Base-by-base conservation (phyloP, 2,329 filamentous ascomycete species). In the Tolypocladium nubicola region DNA sequence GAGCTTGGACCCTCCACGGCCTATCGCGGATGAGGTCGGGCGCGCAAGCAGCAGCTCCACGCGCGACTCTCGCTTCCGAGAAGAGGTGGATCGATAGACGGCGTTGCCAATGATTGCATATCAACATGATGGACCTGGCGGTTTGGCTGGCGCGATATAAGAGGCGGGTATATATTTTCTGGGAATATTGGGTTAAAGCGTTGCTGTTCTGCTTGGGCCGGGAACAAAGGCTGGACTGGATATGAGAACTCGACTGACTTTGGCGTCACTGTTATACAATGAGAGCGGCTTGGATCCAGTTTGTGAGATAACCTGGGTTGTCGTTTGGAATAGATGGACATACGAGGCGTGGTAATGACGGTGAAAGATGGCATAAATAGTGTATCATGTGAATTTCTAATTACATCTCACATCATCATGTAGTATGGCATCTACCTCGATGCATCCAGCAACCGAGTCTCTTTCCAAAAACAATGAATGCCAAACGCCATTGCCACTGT, bases 11-110 rank as follows among this genome's bases (percentile, higher is more conserved):
- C 71, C 76, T 10, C 77, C 76, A 1, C 65, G 66, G 14, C 68
- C 65, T 1, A 68, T 77, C 9, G 64, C 62, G 39, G 72, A 73
- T 14, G 62, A 66, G 19, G 65, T 63, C 0, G 61, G 61, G 23
- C 67, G 69, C n/a, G 71, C 73, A 53, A 75, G 75, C 52, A 74
- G 74, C 55, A 85, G 81, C 66, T 81, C 82, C 0, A 76, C 71
- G 5, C 72, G 83, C 56, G 80, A 81, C 60, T 83, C 83, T 43
- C 79, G 75, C 62, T 87, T 87, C 62, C 74, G 73, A 53, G 84
- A 87, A 70, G 78, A 80, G 60, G 76, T 85, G 57, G 66, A 71
- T 49, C 63, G 60, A 38, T 70, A 60, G 68, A 40, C 23, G 16
- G 40, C n/a, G 21, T n/a, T 23, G 19, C 7, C 30, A n/a, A 14